Base-by-base conservation (phyloP, 371 early-diverging fungal species). In the Mycotypha africana region DNA sequence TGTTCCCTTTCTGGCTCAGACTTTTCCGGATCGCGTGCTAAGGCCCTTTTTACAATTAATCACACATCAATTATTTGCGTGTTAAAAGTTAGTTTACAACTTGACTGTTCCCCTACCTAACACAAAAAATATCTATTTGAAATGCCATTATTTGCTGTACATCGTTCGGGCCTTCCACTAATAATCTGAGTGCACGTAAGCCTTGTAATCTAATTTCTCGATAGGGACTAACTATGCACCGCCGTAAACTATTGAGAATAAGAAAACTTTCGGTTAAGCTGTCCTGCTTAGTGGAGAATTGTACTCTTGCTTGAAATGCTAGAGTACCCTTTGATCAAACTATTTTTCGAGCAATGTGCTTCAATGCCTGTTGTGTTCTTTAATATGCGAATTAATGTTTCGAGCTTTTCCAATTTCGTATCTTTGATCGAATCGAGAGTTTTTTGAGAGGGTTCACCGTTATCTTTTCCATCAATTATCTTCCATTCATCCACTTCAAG, bases 1-100 rank as follows among this genome's bases (percentile, higher is more conserved):
- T 91, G 89, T 45, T 85, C 87, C 34, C 88, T 69, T 46, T 91
- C 91, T 12, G 79, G 67, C 32, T 88, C 88, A 51, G 70, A 69
- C n/a, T 44, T 54, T 38, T 78, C 71, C 21, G 67, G 60, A 53
- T 86, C 87, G 3, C 82, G 71, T 8, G 76, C 67, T 23, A 88
- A 47, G 1, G 86, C 69, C 51, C 84, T 86, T 21, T 12, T 6
- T 28, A 28, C 28, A n/a, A n/a, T n/a, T n/a, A n/a, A n/a, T n/a
- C n/a, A n/a, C n/a, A n/a, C n/a, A n/a, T n/a, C n/a, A n/a, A n/a
- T n/a, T n/a, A n/a, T n/a, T n/a, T n/a, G n/a, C n/a, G n/a, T n/a
- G n/a, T n/a, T n/a, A 22, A 32, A 32, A 31, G 9, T 11, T 5
- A 36, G 22, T 16, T 2, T 22, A 4, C 34, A 12, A 23, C 9